Evolutionary conservation across 1,284 basidiomycete genomes (phyloP).

Genomic region (Trichosporon inkin): DNA sequence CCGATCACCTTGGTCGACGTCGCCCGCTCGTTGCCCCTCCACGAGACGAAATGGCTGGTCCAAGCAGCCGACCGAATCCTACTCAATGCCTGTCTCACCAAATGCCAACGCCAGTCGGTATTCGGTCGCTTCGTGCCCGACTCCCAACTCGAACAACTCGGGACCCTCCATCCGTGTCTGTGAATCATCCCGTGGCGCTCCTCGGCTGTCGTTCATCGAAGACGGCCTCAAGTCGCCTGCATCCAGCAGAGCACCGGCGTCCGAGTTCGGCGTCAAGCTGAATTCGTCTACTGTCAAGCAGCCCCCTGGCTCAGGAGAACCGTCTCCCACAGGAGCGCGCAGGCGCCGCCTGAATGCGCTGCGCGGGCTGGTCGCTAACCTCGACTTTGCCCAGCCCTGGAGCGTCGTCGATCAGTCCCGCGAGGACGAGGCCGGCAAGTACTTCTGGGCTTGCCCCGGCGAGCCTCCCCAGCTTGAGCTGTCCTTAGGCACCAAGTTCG

Average conservation of each 20-base stretch:
- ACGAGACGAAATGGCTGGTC: not conserved
- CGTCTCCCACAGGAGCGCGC: conserved; percentile 10
- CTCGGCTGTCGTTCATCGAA: conserved; percentile 13
- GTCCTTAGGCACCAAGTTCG: conserved; percentile 18
- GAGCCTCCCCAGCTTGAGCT: conserved; percentile 17
- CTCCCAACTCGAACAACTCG: conserved; percentile 2
- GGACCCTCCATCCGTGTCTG: conserved; percentile 16
- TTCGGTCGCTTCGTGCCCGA: conserved; percentile 1
- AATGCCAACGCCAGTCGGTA: conserved; percentile 2
- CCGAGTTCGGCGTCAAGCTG: not conserved
- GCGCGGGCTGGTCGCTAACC: conserved; percentile 38
- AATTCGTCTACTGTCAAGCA: conserved; percentile 1
- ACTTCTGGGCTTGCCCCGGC: conserved; percentile 24
- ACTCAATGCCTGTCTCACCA: not conserved
- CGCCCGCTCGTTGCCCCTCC: not conserved
- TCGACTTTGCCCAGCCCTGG: conserved; percentile 47
- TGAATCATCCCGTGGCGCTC: conserved; percentile 15
- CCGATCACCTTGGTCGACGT: conserved; percentile 1
- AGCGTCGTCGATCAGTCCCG: conserved; percentile 20
- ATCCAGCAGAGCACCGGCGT: not conserved
- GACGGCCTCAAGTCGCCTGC: conserved; percentile 7
- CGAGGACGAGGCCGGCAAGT: conserved; percentile 6
- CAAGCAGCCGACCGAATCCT: not conserved
- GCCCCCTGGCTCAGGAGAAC: conserved; percentile 4
- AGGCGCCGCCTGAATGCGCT: conserved; percentile 39